Conservation (phyloP, 495 filamentous ascomycete species). For the Podospora conica region DNA sequence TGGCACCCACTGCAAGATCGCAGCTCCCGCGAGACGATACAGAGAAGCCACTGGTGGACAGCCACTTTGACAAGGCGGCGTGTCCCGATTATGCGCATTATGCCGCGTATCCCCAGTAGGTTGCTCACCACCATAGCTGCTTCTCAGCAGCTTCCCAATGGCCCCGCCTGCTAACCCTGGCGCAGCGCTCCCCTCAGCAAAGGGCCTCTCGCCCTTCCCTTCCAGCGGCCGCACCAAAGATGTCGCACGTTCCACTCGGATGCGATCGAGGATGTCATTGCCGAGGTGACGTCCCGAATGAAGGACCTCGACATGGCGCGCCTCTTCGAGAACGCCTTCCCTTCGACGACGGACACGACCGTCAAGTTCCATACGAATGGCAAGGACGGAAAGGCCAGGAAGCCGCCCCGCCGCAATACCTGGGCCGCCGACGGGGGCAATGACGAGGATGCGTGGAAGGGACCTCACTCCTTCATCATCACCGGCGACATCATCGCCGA, state of each 20-base stretch:
- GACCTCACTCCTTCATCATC: slow-evolving; percentile 88
- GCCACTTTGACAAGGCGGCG: slow-evolving; percentile 21
- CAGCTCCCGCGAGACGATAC: slow-evolving; percentile 10
- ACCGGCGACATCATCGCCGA: slow-evolving; percentile 99
- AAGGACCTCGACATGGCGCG: slow-evolving; percentile 83
- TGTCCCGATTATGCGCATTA: slow-evolving; percentile 52
- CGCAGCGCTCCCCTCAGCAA: slow-evolving; percentile 56
- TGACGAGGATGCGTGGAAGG: slow-evolving; percentile 64
- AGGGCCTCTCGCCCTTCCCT: slow-evolving; percentile 77
- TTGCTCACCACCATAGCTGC: not conserved
- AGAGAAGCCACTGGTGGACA: slow-evolving; percentile 21
- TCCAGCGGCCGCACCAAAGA: slow-evolving; percentile 69
- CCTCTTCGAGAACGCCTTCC: slow-evolving; percentile 95
- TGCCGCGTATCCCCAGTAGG: slow-evolving; percentile 42
- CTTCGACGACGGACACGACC: slow-evolving; percentile 90
- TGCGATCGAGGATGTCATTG: slow-evolving; percentile 80
- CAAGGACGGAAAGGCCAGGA: slow-evolving; percentile 31
- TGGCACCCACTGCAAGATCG: slow-evolving; percentile 10
- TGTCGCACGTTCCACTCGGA: slow-evolving; percentile 88
- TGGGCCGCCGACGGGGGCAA: slow-evolving; percentile 5
- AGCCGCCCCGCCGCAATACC: slow-evolving; percentile 5
- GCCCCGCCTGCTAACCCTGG: not conserved
- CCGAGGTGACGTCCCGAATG: slow-evolving; percentile 71
- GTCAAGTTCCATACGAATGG: slow-evolving; percentile 55
- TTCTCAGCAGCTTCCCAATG: slow-evolving; percentile 29